A percentile compares a stretch with the other conserved stretches of the same genome.
Conservation (phyloP, 2,329 filamentous ascomycete genomes). For the Pseudocercospora vitis region DNA sequence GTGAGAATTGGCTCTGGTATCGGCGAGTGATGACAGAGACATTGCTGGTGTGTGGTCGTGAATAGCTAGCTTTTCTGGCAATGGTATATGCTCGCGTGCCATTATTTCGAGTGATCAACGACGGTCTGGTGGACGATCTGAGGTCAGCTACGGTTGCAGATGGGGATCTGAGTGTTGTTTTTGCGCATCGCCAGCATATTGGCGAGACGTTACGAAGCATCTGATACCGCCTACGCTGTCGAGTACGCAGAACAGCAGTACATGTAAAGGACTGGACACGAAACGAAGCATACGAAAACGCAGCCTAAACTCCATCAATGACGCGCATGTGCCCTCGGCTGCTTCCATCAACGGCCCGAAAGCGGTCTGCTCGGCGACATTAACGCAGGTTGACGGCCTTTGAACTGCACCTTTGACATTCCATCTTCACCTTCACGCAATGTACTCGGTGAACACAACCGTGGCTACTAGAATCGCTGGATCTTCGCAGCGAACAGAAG, state of each 20-base stretch:
- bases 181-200: constrained; percentile 36
- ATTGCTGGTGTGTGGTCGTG: neutral
- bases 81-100: constrained; percentile 17
- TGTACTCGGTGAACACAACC: no score
- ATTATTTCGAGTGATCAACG: neutral
- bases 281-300: neutral
- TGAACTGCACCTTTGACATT: no score
- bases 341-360: neutral
- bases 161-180: constrained; percentile 30
- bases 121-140: neutral
- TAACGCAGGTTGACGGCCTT: no score
- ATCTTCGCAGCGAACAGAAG: no score
- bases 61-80: neutral
- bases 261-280: neutral
- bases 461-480: no score
- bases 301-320: constrained; percentile 2
- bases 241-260: neutral
- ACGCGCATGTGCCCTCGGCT: neutral
- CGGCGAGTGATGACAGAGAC: constrained; percentile 17
- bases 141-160: constrained; percentile 29
- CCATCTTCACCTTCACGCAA: no score
- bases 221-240: constrained; percentile 15
- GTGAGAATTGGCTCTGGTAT: constrained; percentile 43
- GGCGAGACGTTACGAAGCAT: constrained; percentile 32
- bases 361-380: neutral